Base-by-base conservation (phyloP, 805 yeast genomes). In the Yarrowia sp. region DNA sequence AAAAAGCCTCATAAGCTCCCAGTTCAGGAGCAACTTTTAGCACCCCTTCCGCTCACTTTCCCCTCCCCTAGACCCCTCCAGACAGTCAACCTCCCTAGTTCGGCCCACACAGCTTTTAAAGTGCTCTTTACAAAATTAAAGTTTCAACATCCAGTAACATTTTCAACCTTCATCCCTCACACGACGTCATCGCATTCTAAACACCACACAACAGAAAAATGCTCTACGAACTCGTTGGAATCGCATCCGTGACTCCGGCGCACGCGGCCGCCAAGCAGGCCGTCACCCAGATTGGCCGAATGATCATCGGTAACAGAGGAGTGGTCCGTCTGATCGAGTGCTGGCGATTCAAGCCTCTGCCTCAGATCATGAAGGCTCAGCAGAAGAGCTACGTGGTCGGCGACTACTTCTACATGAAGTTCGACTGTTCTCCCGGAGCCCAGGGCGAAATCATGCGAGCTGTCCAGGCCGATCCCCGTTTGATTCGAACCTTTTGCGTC, bases 351-450 rank as follows among this genome's bases (percentile, higher is more conserved):
- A 84, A 84, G 67, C 86, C 86, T 32, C 81, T 95, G 65, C 97
- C 98, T 17, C 88, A 86, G 68, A 83, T 93, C 67, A 83, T 90
- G 77, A 85, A 86, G 69, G 90, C 90, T 73, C 91, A 91, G 72
- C 96, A 92, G 72, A 96, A 92, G 73, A 83, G 85, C 67, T 96
- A 92, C 76, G 90, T 90, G 74, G 92, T 90, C 74, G 98, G 98
- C 2, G 87, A 88, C 66, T 92, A 90, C 71, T 93, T 95, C 72
- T 76, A 89, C 66, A 85, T 93, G 86, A 80, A 89, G 18, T 95
- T 93, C 74, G 98, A 95, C 74, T 83, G 92, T 1, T 87, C 95
- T 50, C 83, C 93, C 14, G 86, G 88, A 41, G 98, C 90, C 8
- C 98, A 93, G 75, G 83, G 87, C 58, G 96, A 92, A 77, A 84